Evolutionary conservation across 1,139 yeast genomes (phyloP), one percentile per base, ranked within the genome.

Genomic region (Candida buenavistaensis): DNA sequence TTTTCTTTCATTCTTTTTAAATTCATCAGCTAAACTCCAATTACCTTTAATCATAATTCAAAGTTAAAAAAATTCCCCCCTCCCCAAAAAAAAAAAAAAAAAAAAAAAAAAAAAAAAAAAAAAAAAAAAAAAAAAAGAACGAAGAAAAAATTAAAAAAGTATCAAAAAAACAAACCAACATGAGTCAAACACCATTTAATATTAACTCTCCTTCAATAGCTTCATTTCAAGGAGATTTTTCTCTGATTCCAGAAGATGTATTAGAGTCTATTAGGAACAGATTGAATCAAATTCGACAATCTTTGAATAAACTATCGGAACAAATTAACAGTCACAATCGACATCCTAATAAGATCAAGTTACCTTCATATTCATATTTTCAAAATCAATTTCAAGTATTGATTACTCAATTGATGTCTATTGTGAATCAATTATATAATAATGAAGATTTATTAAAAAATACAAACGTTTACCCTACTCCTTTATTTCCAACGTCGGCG

Each of bases 331-430:
- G 60, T 38, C 68, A 68, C 39, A 65, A 59, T 44, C 45, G 75
- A 37, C 64, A 64, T 38, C 72, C 68, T 6, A 57, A 51, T 15
- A 64, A 59, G 34, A 59, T 62, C 21, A 64, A 57, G 38, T 48
- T 68, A 10, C 75, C 75, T n/a, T 55, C 59, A 21, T 68, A 68
- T 44, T 62, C 60, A 10, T 68, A 64, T 39, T 59, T 67, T 32
- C 96, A 87, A 50, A 82, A 83, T 43, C 97, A 90, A 57, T 78
- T 88, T 51, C 88, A 81, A 48, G 88, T 90, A 24, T 73, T 89
- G 13, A 60, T 89, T 23, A 85, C 95, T 10, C 97, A 92, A 54
- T 64, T 90, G 32, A 76, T 78, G 25, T 80, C 95, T 1, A 73
- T 90, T 9, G 78, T 95, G 0, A 64, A 77, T 9, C 82, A 87